A percentile compares a stretch with the other conserved stretches of the same genome.
Evolutionary conservation across 169 alveolate species (phyloP).

Genomic region (Plasmodium relictum): DNA sequence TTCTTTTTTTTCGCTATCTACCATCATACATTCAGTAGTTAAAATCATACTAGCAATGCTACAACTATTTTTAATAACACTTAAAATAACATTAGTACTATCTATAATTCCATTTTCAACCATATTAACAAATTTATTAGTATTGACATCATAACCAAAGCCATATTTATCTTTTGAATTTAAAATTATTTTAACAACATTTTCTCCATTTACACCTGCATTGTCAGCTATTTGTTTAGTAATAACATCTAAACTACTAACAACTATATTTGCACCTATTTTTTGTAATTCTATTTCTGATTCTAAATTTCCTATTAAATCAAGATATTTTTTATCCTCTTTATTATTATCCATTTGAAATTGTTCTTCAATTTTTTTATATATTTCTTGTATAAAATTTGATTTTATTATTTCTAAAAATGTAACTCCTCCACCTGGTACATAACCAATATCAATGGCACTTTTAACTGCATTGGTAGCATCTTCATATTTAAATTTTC

Average conservation of each 20-base stretch:
- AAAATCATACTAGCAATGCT: constrained; percentile 92
- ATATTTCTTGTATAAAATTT: constrained; percentile 81
- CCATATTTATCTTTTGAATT: constrained; percentile 90
- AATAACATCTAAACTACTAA: constrained; percentile 88
- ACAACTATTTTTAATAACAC: constrained; percentile 90
- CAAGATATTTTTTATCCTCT: constrained; percentile 64
- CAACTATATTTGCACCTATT: constrained; percentile 91
- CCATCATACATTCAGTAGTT: constrained; percentile 94
- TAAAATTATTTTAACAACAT: constrained; percentile 88
- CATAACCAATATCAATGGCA: constrained; percentile 92
- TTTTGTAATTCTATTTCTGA: constrained; percentile 90
- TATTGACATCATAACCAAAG: constrained; percentile 92
- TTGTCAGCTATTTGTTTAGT: constrained; percentile 90
- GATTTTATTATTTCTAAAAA: constrained; percentile 87
- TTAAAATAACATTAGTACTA: constrained; percentile 90
- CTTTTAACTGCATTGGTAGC: constrained; percentile 92
- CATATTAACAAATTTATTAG: constrained; percentile 90
- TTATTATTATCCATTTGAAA: constrained; percentile 34
- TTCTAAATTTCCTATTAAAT: constrained; percentile 86
- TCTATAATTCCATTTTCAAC: constrained; percentile 92
- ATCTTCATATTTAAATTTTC: constrained; percentile 89
- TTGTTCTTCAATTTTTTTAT: constrained; percentile 82
- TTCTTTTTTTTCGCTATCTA: constrained; percentile 86
- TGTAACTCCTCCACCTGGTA: constrained; percentile 94
- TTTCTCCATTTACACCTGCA: constrained; percentile 90